These are phyloP conservation scores for Epichloe brachyelytri DNA, from an alignment of 2,329 filamentous ascomycete genomes.

Conservation along the genomic window DNA sequence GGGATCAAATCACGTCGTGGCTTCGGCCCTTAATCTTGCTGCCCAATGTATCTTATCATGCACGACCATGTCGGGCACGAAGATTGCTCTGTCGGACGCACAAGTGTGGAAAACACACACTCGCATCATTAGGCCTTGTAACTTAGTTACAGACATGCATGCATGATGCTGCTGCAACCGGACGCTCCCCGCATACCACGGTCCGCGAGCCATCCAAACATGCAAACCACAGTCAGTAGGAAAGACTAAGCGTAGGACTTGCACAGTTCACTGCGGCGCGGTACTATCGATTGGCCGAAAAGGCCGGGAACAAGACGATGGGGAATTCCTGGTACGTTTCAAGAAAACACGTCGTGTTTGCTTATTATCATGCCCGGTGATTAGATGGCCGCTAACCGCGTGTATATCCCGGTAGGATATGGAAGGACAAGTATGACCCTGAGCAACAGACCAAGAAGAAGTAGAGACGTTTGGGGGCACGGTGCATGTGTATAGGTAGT, in stretches of 20 bases:
- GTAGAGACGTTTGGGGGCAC: neutral
- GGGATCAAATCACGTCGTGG: neutral
- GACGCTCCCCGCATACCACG: neutral
- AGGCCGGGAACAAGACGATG: constrained; percentile 76
- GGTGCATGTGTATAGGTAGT: neutral
- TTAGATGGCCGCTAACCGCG: constrained; percentile 1
- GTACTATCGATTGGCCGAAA: constrained; percentile 85
- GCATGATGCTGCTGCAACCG: neutral
- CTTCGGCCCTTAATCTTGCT: neutral
- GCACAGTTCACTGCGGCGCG: constrained; percentile 63
- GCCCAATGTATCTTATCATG: neutral
- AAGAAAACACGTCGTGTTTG: constrained; percentile 5
- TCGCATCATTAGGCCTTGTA: neutral
- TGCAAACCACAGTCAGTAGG: constrained; percentile 6
- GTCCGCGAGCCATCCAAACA: too few relatives aligned
- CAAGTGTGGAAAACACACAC: neutral
- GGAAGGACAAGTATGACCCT: constrained; percentile 87
- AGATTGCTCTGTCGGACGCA: neutral
- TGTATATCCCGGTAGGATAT: constrained; percentile 53
- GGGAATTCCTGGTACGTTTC: constrained; percentile 84
- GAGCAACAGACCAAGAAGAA: constrained; percentile 26
- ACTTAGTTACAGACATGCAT: neutral
- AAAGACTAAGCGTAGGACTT: constrained; percentile 30
- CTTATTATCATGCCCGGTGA: neutral
- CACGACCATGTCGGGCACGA: neutral